These are phyloP conservation scores for Veloboletus limbatus DNA, from an alignment of 1,284 basidiomycete genomes.

Conservation along the genomic window DNA sequence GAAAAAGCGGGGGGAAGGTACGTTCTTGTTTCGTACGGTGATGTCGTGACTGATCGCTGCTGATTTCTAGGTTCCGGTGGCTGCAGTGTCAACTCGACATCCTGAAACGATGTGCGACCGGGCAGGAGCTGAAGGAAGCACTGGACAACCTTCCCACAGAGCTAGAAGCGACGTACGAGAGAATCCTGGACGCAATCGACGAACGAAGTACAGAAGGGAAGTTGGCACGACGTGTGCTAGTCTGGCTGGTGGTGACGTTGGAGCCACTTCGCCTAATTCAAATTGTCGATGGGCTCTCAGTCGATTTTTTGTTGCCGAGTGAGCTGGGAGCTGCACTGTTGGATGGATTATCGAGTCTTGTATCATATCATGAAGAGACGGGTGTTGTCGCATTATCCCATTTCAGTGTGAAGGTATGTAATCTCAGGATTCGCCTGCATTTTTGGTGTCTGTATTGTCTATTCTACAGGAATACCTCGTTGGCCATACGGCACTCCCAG, in stretches of 20 bases:
- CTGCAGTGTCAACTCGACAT: constrained; percentile 7
- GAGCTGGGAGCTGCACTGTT: not conserved
- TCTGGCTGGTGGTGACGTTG: constrained; percentile 1
- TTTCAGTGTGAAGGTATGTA: constrained; percentile 5
- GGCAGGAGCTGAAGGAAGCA: not conserved
- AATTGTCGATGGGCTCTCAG: not conserved
- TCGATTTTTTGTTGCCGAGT: no score
- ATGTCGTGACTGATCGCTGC: not conserved
- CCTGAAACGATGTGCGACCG: constrained; percentile 1
- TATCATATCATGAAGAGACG: not conserved
- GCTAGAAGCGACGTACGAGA: constrained; percentile 1
- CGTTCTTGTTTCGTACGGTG: not conserved
- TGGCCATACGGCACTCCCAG: not conserved
- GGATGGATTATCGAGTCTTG: constrained; percentile 1
- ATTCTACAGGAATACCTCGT: constrained; percentile 1
- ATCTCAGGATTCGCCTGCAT: no score
- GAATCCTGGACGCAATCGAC: no score
- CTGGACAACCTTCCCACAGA: not conserved
- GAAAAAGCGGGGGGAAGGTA: constrained; percentile 4
- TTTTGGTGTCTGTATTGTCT: not conserved
- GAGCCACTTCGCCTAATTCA: not conserved
- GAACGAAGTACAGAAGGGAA: not conserved
- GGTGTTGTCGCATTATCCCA: not conserved
- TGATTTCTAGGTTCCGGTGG: constrained; percentile 4
- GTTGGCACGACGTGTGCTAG: constrained; percentile 1